phyloP scores from a whole-genome alignment of 164 flowering plant species.

The Liriodendron chinense region DNA sequence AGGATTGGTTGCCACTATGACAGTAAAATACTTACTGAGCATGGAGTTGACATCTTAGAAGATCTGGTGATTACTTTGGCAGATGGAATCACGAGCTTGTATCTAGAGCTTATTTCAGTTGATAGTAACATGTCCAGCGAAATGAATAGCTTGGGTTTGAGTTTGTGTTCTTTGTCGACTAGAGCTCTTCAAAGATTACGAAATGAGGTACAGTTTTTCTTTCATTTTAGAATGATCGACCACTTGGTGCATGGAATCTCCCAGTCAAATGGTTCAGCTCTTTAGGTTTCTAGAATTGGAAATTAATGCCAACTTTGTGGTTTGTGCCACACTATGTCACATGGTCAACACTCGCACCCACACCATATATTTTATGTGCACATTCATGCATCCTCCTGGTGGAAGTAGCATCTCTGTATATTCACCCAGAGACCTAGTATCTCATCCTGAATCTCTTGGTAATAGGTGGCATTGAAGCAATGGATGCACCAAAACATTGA shows the following conservation, averaged over 20 bases:
- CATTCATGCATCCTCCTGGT: neutral
- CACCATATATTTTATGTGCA: neutral
- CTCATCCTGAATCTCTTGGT: constrained; percentile 7
- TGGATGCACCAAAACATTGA: constrained; percentile 90
- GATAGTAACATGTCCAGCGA: constrained; percentile 73
- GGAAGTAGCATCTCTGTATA: neutral
- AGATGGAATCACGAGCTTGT: constrained; percentile 73
- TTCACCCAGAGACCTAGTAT: neutral
- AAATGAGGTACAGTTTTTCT: constrained; percentile 61
- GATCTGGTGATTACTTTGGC: constrained; percentile 86
- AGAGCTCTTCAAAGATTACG: constrained; percentile 84
- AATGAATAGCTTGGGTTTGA: constrained; percentile 48
- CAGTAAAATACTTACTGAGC: constrained; percentile 39
- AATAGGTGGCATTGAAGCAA: constrained; percentile 69
- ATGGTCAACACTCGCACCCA: neutral
- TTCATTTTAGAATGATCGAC: neutral
- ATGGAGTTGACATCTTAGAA: constrained; percentile 75
- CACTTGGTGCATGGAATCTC: neutral
- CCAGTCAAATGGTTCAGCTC: neutral
- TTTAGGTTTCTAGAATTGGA: neutral
- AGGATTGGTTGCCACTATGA: constrained; percentile 59
- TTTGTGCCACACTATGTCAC: neutral
- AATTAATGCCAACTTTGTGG: neutral
- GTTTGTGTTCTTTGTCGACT: constrained; percentile 73
- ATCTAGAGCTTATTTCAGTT: constrained; percentile 89